Percentiles rank a stretch among this genome's conserved stretches.
These are phyloP conservation scores for Musa schizocarpa DNA, from an alignment of 176 grass and related monocot genomes.

Conservation along the genomic window DNA sequence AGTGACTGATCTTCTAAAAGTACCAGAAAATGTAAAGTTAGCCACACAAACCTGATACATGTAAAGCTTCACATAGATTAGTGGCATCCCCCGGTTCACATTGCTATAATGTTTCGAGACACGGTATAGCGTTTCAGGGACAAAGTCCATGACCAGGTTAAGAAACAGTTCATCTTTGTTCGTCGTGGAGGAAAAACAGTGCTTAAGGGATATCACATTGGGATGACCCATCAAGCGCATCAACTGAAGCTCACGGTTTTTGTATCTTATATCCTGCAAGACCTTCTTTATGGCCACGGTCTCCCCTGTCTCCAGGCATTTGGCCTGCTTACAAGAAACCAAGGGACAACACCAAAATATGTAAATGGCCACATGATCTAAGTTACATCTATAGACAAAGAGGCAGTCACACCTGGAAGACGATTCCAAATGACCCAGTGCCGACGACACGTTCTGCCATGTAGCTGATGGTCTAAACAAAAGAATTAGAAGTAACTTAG, in stretches of 20 bases:
- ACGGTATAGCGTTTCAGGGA: no score
- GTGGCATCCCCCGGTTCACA: slow-evolving; percentile 76
- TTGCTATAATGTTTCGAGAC: slow-evolving; percentile 72
- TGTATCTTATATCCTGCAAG: slow-evolving; percentile 84
- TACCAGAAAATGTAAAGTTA: neutral
- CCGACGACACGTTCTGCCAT: slow-evolving; percentile 68
- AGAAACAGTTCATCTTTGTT: slow-evolving; percentile 47
- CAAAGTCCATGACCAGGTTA: no score
- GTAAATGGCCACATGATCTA: neutral
- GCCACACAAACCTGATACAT: slow-evolving; percentile 54
- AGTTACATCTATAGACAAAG: neutral
- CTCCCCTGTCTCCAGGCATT: slow-evolving; percentile 86
- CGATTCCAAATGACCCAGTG: slow-evolving; percentile 71
- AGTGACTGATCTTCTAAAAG: no score
- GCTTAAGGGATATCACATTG: slow-evolving; percentile 74
- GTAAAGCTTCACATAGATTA: slow-evolving; percentile 88
- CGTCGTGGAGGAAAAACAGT: slow-evolving; percentile 87
- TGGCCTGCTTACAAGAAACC: slow-evolving; percentile 40
- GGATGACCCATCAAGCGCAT: slow-evolving; percentile 62
- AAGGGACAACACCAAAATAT: neutral
- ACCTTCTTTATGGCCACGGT: slow-evolving; percentile 89
- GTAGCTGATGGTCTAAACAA: slow-evolving; percentile 51
- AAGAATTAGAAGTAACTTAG: neutral
- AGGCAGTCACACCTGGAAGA: slow-evolving; percentile 39
- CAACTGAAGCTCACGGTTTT: slow-evolving; percentile 84